Evolutionary conservation across 1,284 basidiomycete genomes (phyloP), one percentile per base, ranked within the genome.

Genomic region (Naganishia sp.): DNA sequence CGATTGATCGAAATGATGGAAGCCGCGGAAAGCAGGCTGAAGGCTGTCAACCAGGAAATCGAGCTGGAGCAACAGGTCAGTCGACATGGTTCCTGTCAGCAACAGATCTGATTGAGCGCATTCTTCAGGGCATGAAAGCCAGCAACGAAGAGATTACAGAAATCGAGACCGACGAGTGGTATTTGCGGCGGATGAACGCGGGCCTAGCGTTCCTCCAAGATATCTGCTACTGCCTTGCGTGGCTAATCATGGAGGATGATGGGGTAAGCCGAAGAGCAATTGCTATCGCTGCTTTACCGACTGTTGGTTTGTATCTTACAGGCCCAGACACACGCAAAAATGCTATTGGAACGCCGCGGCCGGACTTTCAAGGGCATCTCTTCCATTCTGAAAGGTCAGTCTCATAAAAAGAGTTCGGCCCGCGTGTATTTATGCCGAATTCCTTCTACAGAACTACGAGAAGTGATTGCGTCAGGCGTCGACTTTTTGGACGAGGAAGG

Each of bases 211-310:
- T 89, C 1, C 78, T 99, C 11, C 95, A 99, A 74, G 90, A 88
- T 18, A 85, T 91, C 25, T 95, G 98, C 78, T 96, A 94, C 70
- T 88, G 97, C 57, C 79, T 98, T 32, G 94, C 90, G 1, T 99
- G 96, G 96, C 79, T 98, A 32, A 85, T 87, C 66, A 96, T 98
- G 93, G 96, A 99, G 80, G 96, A 99, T 72, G 96, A 99, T 73
- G 96, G 94, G 39, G 93, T 94, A 80, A 68, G 90, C 76, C 18
- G 21, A 15, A 11, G 42, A 54, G 17, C 21, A 7, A 25, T 23
- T 28, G 49, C 28, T 42, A 10, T 55, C 28, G 23, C 76, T 41
- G 35, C 68, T 17, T 41, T 41, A 45, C 57, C 52, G 43, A 53
- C 50, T 62, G 58, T 42, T 55, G 23, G 13, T 58, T 3, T 28